Base-by-base conservation (phyloP, 768 basidiomycete genomes). In the Lentinula guzmanii region DNA sequence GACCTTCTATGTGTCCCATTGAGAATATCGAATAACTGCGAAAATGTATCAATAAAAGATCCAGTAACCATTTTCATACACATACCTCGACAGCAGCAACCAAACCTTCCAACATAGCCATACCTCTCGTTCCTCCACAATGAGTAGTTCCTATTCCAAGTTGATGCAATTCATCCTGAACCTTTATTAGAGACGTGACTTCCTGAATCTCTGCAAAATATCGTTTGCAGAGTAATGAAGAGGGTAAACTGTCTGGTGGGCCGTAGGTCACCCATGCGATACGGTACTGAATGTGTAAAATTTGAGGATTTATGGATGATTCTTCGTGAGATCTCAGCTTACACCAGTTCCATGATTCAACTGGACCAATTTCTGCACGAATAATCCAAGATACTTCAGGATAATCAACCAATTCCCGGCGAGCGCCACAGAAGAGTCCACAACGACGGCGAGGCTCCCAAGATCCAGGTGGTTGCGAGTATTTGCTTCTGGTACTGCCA, bases 101-200 rank as follows among this genome's bases (percentile, higher is more conserved):
- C 11, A 89, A 70, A 7, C 86, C 90, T 61, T 91, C 90, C 6
- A 91, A 72, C 4, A 86, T 85, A 31, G 87, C 86, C 81, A 89
- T 79, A 1, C 88, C 88, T 61, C 67, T 70, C 33, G 70, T 70
- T 7, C 77, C 78, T 5, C 80, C 81, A 7, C 78, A 77, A 50
- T 75, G 77, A 1, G 83, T 83, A 61, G 77, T 72, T 3, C 88
- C 88, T 16, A 90, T 75, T 2, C 86, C 87, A 5, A 87, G 71
- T 35, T 76, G 79, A 10, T 68, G 64, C 4, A 70, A 69, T 3
- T 80, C 77, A 0, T 84, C 78, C 42, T 8, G 9, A 16, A 76
- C 74, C 13, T 74, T 74, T 62, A 88, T 72, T 54, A 82, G 77
- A 58, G 74, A 77, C 4, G 75, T 68, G 42, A 86, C 72, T 4